Percentiles rank a stretch among this genome's conserved stretches.
phyloP scores from a whole-genome alignment of 805 yeast genomes.

The Teunomyces pallodes region DNA sequence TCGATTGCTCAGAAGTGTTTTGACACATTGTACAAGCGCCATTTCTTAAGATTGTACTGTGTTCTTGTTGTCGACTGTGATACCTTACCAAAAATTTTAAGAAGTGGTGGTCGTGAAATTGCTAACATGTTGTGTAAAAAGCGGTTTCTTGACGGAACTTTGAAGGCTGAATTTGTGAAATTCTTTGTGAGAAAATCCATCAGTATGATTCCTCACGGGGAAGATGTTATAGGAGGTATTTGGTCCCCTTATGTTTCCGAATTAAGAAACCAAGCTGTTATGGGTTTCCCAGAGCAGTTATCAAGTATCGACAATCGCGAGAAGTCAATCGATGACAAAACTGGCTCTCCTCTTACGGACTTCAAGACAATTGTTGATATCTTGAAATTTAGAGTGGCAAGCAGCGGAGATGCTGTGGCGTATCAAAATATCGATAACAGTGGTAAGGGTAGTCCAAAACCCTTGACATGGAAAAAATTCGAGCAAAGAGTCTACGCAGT shows the following conservation, averaged over 20 bases:
- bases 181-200: slow-evolving; percentile 67
- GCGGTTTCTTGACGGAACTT: slow-evolving; percentile 72
- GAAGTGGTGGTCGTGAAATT: slow-evolving; percentile 86
- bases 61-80: slow-evolving; percentile 77
- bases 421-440: slow-evolving; percentile 45
- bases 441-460: slow-evolving; percentile 35
- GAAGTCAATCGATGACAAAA: slow-evolving; percentile 72
- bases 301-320: slow-evolving; percentile 81
- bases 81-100: slow-evolving; percentile 75
- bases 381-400: slow-evolving; percentile 71
- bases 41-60: slow-evolving; percentile 77
- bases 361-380: slow-evolving; percentile 71
- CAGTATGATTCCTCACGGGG: slow-evolving; percentile 67
- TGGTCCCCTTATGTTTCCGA: slow-evolving; percentile 78
- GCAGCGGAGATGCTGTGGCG: slow-evolving; percentile 79
- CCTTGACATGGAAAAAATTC: slow-evolving; percentile 72
- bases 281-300: slow-evolving; percentile 67
- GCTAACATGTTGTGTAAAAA: slow-evolving; percentile 86
- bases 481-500: slow-evolving; percentile 76
- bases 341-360: slow-evolving; percentile 69
- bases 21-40: slow-evolving; percentile 45
- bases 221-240: slow-evolving; percentile 74
- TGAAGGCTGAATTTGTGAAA: slow-evolving; percentile 77
- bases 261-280: slow-evolving; percentile 58
- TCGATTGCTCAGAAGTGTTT: slow-evolving; percentile 44